Percentiles rank a stretch among this genome's conserved stretches.
phyloP scores from a whole-genome alignment of 2,329 filamentous ascomycete species.

The Botrytis fabae region DNA sequence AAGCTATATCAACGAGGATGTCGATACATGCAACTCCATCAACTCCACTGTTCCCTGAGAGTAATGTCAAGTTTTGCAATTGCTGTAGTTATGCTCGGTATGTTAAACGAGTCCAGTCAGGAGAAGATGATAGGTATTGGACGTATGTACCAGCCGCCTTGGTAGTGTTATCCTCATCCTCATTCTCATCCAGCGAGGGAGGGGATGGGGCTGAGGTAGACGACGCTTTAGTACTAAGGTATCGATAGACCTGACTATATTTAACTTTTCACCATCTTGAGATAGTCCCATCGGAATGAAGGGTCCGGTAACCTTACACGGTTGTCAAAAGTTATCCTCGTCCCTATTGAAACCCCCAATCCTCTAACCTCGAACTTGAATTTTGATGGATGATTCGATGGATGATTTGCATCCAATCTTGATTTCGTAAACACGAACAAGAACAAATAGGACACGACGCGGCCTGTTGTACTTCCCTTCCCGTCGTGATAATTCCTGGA shows the following conservation, averaged over 20 bases:
- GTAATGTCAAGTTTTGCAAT: background rate
- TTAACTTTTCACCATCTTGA: background rate
- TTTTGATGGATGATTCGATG: background rate
- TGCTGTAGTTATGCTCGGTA: too few species aligned
- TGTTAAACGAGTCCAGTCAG: background rate
- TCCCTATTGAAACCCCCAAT: background rate
- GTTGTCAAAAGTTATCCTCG: background rate
- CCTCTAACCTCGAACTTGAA: background rate
- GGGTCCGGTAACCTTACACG: background rate
- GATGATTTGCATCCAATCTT: background rate
- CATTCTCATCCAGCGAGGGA: too few species aligned
- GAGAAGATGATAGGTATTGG: too few species aligned
- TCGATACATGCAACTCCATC: background rate
- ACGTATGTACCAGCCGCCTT: too few species aligned
- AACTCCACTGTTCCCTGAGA: background rate
- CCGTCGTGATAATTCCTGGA: background rate
- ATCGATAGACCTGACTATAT: background rate
- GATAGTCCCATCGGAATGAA: background rate
- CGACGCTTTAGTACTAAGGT: background rate
- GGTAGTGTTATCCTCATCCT: too few species aligned
- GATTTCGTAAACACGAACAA: background rate
- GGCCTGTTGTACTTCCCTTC: background rate
- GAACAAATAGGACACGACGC: background rate
- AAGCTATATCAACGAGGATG: background rate
- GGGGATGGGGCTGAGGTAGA: background rate